Conservation (phyloP, 106 monocot species). For the Dioscorea zingiberensis region DNA sequence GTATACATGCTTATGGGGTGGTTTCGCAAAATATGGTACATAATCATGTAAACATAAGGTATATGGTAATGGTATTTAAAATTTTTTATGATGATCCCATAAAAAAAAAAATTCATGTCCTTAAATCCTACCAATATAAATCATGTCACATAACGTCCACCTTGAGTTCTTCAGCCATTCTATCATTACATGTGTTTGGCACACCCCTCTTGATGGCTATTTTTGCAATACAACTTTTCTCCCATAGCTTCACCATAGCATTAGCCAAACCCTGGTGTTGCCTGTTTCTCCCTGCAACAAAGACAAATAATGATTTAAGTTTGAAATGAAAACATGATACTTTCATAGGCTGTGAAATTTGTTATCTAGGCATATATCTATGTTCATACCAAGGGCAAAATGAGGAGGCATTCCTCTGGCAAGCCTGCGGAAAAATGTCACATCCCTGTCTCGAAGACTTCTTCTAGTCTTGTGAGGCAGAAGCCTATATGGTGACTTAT, state of each 20-base stretch:
- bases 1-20: too few species aligned
- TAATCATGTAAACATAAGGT: too few species aligned
- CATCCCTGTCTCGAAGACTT: constrained; percentile 47
- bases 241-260: constrained; percentile 95
- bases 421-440: constrained; percentile 75
- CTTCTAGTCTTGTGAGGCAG: constrained; percentile 62
- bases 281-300: constrained; percentile 73
- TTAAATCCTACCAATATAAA: constrained; percentile 3
- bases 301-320: neutral
- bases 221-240: constrained; percentile 85
- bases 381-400: constrained; percentile 75
- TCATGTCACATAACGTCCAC: constrained; percentile 20
- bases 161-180: constrained; percentile 97
- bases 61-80: too few species aligned
- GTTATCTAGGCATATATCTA: neutral
- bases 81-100: too few species aligned
- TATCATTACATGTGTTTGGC: constrained; percentile 76
- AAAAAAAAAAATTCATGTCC: constrained; percentile 6
- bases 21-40: too few species aligned
- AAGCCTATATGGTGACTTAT: constrained; percentile 74
- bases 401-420: constrained; percentile 87
- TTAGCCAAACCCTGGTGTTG: constrained; percentile 81
- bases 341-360: neutral
- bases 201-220: constrained; percentile 95
- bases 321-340: neutral